Conservation (phyloP, 139 green algal genomes). For the Bryopsis sp. region DNA sequence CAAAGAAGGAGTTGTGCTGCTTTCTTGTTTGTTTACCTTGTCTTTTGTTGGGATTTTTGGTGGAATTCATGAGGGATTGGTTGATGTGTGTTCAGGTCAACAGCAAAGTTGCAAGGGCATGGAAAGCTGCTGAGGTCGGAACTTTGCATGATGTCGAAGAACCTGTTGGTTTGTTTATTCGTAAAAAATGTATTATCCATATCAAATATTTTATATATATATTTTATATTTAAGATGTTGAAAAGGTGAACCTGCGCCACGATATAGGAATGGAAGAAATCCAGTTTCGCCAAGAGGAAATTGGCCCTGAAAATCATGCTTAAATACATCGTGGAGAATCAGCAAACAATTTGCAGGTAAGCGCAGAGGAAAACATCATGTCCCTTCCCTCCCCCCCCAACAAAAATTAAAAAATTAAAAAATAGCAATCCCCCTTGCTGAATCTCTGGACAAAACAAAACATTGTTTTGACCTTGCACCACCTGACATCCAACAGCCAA, state of each 20-base stretch:
- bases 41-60: background rate
- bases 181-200: conserved; percentile 14
- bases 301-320: conserved; percentile 70
- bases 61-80: background rate
- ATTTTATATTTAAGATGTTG: conserved; percentile 18
- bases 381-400: too few species aligned
- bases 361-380: background rate
- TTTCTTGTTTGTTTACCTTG: background rate
- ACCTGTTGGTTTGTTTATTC: background rate
- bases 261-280: conserved; percentile 60
- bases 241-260: too few species aligned
- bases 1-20: background rate
- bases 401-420: too few species aligned
- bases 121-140: conserved; percentile 29
- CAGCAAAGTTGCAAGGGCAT: conserved; percentile 16
- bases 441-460: too few species aligned
- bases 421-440: too few species aligned
- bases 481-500: too few species aligned
- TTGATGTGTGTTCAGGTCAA: conserved; percentile 20
- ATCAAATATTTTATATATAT: conserved; percentile 1
- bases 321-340: conserved; percentile 84
- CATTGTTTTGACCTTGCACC: too few species aligned
- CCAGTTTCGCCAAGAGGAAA: conserved; percentile 65
- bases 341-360: conserved; percentile 82
- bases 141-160: background rate